These are phyloP conservation scores for Crithidia acanthocephali DNA, from an alignment of 208 protist species.

Conservation along the genomic window DNA sequence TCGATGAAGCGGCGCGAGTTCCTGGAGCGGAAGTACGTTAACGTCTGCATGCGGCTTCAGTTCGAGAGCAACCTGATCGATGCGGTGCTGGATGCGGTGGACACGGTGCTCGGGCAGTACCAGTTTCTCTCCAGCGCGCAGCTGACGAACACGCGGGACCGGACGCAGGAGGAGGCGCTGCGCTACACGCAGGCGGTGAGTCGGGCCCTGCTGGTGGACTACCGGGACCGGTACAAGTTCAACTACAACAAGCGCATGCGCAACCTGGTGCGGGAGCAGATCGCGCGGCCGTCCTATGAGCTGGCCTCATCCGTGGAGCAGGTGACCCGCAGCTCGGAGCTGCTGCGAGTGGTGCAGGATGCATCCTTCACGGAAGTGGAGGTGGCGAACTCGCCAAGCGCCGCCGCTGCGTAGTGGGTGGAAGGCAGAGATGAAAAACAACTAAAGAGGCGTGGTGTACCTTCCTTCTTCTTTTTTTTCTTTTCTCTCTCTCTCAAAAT, in stretches of 20 bases:
- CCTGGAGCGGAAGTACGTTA: constrained; percentile 53
- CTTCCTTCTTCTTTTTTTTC: no score
- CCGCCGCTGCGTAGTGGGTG: background rate
- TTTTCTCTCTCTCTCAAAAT: no score
- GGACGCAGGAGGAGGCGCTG: constrained; percentile 42
- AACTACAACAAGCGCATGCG: constrained; percentile 67
- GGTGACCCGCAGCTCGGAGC: constrained; percentile 26
- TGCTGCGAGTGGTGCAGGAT: constrained; percentile 39
- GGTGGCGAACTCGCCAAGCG: background rate
- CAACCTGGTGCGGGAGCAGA: constrained; percentile 49
- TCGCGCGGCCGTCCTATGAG: constrained; percentile 29
- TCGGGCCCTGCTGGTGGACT: constrained; percentile 45
- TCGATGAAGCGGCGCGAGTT: constrained; percentile 40
- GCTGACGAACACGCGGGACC: constrained; percentile 33
- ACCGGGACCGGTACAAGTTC: constrained; percentile 50
- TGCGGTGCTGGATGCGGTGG: constrained; percentile 68
- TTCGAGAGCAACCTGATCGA: constrained; percentile 76
- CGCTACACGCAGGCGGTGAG: constrained; percentile 60
- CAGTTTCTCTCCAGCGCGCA: constrained; percentile 33
- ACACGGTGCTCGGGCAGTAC: constrained; percentile 66
- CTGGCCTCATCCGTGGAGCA: constrained; percentile 31
- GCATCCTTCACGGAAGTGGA: constrained; percentile 28
- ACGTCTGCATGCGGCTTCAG: constrained; percentile 56
- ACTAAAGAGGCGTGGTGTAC: no score
- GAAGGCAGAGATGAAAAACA: background rate